Percentiles rank a stretch among this genome's conserved stretches.
Evolutionary conservation across 2,329 filamentous ascomycete species (phyloP).

Genomic region (Escovopsis weberi): DNA sequence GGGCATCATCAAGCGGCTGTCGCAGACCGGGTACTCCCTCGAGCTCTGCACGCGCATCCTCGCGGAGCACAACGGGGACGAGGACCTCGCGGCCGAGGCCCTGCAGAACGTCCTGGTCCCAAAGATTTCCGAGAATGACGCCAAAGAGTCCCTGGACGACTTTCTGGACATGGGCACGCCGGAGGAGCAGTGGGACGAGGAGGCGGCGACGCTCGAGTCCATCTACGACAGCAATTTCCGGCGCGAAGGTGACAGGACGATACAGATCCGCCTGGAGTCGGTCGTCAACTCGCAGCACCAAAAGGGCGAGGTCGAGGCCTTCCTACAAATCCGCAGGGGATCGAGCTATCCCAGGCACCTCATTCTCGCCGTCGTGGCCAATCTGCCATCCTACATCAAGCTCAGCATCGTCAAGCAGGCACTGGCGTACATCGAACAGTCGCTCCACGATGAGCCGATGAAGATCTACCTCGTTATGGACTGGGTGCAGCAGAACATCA

Average conservation of each 20-base stretch:
- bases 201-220: constrained; percentile 68
- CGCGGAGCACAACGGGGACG: constrained; percentile 55
- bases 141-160: constrained; percentile 19
- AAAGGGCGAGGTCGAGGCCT: constrained; percentile 35
- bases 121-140: constrained; percentile 2
- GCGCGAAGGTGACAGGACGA: constrained; percentile 45
- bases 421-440: constrained; percentile 53
- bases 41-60: constrained; percentile 73
- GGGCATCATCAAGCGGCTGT: constrained; percentile 65
- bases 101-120: constrained; percentile 45
- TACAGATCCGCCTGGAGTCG: constrained; percentile 51
- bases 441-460: constrained; percentile 73
- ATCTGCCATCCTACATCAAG: constrained; percentile 82
- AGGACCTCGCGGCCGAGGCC: constrained; percentile 62
- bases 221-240: constrained; percentile 68
- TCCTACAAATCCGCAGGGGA: constrained; percentile 55
- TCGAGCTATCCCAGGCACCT: constrained; percentile 56
- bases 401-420: constrained; percentile 73
- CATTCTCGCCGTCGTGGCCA: constrained; percentile 55
- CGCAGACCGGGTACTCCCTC: constrained; percentile 68
- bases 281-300: constrained; percentile 31
- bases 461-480: constrained; percentile 76
- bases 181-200: constrained; percentile 66
- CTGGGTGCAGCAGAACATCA: constrained; percentile 79
- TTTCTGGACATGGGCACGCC: constrained; percentile 35